Conservation (phyloP, 2,329 filamentous ascomycete genomes). For the Paracorniculantispora psalliotae region DNA sequence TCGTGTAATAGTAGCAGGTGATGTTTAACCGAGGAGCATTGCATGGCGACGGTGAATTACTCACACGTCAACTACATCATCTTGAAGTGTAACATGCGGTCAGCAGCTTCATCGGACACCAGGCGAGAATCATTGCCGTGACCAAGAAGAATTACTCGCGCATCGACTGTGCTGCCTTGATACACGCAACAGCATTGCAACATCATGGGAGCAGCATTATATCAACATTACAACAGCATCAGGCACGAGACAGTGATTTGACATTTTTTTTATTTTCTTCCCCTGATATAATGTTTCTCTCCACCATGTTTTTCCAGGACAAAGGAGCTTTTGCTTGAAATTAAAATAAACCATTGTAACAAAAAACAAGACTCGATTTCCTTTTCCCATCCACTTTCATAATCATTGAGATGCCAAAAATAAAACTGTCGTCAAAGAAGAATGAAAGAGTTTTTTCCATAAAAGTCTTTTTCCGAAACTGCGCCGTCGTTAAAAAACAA, state of each 20-base stretch:
- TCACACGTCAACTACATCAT: too few species aligned
- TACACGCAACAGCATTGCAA: too few species aligned
- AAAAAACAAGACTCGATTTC: slow-evolving; percentile 1
- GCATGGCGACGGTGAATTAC: too few species aligned
- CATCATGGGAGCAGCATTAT: too few species aligned
- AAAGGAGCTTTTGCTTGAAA: slow-evolving; percentile 4
- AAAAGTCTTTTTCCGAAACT: background rate
- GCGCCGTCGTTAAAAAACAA: too few species aligned
- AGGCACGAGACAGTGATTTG: background rate
- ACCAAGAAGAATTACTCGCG: too few species aligned
- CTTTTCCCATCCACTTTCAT: background rate
- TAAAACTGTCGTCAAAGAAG: background rate
- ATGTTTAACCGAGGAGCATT: too few species aligned
- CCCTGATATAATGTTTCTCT: slow-evolving; percentile 2
- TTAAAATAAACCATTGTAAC: background rate
- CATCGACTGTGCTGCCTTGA: too few species aligned
- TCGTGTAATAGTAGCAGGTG: too few species aligned
- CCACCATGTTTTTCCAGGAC: slow-evolving; percentile 1
- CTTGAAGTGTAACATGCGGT: background rate
- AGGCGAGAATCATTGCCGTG: too few species aligned
- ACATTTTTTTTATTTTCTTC: slow-evolving; percentile 10
- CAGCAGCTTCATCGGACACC: too few species aligned
- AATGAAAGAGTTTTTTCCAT: slow-evolving; percentile 5
- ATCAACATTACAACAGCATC: too few species aligned
- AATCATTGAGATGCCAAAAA: background rate